Percentiles rank a stretch among this genome's conserved stretches.
phyloP scores from a whole-genome alignment of 352 stramenopile genomes.

The Phytophthora hybrid region DNA sequence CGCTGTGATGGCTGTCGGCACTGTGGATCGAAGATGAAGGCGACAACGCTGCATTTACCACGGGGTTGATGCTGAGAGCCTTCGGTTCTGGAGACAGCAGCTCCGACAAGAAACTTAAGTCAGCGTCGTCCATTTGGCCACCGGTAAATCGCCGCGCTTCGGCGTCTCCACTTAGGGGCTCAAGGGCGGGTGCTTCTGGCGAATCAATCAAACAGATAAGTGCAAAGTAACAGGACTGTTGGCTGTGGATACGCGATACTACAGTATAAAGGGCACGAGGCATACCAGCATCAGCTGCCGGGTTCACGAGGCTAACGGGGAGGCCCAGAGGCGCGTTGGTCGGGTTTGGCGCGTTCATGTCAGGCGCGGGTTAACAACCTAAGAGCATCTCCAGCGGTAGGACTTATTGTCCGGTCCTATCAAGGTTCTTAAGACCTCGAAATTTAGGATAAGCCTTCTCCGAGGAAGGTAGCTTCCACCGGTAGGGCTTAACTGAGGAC shows the following conservation, averaged over 20 bases:
- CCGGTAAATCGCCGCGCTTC: not conserved
- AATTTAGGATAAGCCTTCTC: no score
- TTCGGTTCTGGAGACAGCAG: conserved; percentile 54
- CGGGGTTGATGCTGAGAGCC: conserved; percentile 17
- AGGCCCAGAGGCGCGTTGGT: not conserved
- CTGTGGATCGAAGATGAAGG: conserved; percentile 14
- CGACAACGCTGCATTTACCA: not conserved
- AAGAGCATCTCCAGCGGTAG: no score
- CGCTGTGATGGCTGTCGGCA: not conserved
- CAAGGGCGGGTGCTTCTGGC: not conserved
- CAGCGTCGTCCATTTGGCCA: conserved; percentile 24
- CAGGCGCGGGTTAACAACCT: no score
- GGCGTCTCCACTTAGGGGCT: not conserved
- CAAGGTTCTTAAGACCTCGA: no score
- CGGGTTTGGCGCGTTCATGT: not conserved
- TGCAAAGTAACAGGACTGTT: not conserved
- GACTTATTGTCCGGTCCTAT: no score
- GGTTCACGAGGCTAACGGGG: not conserved
- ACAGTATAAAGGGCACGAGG: no score
- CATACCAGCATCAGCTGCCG: conserved; percentile 5
- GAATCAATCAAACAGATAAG: not conserved
- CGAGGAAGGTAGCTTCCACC: no score
- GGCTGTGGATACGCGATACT: not conserved
- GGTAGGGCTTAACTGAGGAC: no score
- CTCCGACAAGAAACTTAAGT: conserved; percentile 57